Conservation (phyloP, 176 grass and related monocot genomes). For the Ananas comosus region DNA sequence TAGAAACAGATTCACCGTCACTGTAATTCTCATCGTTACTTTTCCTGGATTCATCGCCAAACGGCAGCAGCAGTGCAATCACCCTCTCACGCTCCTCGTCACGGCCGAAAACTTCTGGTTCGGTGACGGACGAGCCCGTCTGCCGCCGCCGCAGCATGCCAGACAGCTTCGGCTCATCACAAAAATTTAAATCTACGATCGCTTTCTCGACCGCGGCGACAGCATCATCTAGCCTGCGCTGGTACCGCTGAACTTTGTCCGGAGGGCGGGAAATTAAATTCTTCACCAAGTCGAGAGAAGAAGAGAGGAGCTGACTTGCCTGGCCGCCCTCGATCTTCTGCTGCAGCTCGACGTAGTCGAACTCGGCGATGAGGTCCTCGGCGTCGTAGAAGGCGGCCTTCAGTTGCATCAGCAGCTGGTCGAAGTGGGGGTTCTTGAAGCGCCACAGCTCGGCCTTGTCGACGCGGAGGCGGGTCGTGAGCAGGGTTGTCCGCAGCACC, state of each 20-base stretch:
- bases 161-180: constrained; percentile 1
- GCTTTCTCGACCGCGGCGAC: background rate
- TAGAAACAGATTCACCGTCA: background rate
- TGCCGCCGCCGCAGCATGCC: background rate
- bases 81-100: constrained; percentile 13
- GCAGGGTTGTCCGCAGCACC: constrained; percentile 1
- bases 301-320: constrained; percentile 3
- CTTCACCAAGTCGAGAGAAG: constrained; percentile 1
- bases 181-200: background rate
- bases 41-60: background rate
- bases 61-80: constrained; percentile 1
- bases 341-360: constrained; percentile 1
- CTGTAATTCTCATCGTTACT: background rate
- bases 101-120: constrained; percentile 13
- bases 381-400: constrained; percentile 9
- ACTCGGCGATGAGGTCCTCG: constrained; percentile 14
- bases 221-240: constrained; percentile 6
- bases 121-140: constrained; percentile 12
- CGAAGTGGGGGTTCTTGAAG: background rate
- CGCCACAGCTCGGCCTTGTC: no score
- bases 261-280: background rate
- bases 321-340: background rate
- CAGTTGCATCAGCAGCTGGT: constrained; percentile 3
- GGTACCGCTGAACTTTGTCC: background rate
- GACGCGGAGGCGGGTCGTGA: no score